These are phyloP conservation scores for Spergularia marina DNA, from an alignment of 148 eudicot species.

Conservation along the genomic window DNA sequence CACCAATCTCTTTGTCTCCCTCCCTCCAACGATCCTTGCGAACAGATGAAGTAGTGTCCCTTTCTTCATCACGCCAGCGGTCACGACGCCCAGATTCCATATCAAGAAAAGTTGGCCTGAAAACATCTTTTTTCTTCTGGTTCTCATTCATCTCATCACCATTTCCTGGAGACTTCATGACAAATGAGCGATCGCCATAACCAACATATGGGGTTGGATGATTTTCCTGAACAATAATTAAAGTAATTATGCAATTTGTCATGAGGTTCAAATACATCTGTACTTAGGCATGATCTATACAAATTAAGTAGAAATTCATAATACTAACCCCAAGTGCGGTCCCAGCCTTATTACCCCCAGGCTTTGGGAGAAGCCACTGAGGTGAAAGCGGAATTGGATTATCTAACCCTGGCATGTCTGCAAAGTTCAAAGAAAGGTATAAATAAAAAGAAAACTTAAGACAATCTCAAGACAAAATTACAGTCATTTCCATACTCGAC, in stretches of 20 bases:
- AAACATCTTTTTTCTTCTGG: constrained; percentile 77
- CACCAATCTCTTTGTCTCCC: constrained; percentile 65
- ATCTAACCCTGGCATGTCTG: constrained; percentile 71
- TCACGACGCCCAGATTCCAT: constrained; percentile 78
- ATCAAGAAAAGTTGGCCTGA: constrained; percentile 78
- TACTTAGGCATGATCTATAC: neutral
- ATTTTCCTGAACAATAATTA: constrained; percentile 51
- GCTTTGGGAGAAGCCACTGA: constrained; percentile 90
- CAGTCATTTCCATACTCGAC: neutral
- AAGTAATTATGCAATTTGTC: neutral
- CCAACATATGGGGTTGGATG: constrained; percentile 43
- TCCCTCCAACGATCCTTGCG: constrained; percentile 90
- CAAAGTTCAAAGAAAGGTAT: constrained; percentile 23
- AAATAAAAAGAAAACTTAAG: constrained; percentile 1
- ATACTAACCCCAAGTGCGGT: constrained; percentile 58
- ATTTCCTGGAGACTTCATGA: constrained; percentile 40
- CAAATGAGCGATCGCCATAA: constrained; percentile 38
- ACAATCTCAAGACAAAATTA: neutral
- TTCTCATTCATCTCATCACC: constrained; percentile 42
- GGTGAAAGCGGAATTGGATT: constrained; percentile 88
- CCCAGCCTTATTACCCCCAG: constrained; percentile 80
- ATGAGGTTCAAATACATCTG: neutral
- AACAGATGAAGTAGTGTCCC: constrained; percentile 69
- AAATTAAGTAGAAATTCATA: constrained; percentile 2
- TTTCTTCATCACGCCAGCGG: constrained; percentile 96